Evolutionary conservation across 2,329 filamentous ascomycete species (phyloP).

Genomic region (Nemania sp.): DNA sequence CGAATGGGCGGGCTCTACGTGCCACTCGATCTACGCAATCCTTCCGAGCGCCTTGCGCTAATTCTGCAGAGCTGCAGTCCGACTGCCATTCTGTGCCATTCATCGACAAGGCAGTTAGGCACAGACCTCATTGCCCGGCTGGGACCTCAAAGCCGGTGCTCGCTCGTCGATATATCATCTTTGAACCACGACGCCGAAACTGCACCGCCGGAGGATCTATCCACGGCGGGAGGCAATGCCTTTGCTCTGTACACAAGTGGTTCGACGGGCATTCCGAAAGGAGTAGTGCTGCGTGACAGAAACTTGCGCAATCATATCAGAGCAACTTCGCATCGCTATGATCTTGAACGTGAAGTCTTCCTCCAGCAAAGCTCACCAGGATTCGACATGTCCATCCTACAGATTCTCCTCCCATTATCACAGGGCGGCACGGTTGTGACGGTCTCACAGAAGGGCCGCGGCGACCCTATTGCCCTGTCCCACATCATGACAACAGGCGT

Average conservation of each 20-base stretch:
- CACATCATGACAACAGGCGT: neutral
- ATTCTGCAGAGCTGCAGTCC: too few relatives aligned
- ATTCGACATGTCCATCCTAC: neutral
- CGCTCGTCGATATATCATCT: too few relatives aligned
- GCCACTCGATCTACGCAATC: too few relatives aligned
- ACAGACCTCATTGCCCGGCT: too few relatives aligned
- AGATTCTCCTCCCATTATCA: neutral
- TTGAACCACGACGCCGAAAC: too few relatives aligned
- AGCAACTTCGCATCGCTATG: neutral
- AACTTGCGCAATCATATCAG: neutral
- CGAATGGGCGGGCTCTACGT: too few relatives aligned
- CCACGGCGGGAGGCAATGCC: too few relatives aligned
- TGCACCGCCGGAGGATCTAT: too few relatives aligned
- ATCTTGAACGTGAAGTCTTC: neutral
- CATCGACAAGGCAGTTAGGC: too few relatives aligned
- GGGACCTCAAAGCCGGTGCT: too few relatives aligned
- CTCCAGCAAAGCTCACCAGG: slow-evolving; percentile 30
- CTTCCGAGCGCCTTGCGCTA: too few relatives aligned
- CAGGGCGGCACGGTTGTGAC: neutral
- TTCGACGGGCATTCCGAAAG: slow-evolving; percentile 7
- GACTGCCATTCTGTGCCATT: too few relatives aligned
- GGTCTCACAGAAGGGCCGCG: neutral
- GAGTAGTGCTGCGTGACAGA: slow-evolving; percentile 2
- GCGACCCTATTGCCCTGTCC: neutral
- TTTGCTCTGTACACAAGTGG: slow-evolving; percentile 11